Evolutionary conservation across 164 flowering plant species (phyloP), one percentile per base, ranked within the genome.

Genomic region (Kingdonia uniflora): DNA sequence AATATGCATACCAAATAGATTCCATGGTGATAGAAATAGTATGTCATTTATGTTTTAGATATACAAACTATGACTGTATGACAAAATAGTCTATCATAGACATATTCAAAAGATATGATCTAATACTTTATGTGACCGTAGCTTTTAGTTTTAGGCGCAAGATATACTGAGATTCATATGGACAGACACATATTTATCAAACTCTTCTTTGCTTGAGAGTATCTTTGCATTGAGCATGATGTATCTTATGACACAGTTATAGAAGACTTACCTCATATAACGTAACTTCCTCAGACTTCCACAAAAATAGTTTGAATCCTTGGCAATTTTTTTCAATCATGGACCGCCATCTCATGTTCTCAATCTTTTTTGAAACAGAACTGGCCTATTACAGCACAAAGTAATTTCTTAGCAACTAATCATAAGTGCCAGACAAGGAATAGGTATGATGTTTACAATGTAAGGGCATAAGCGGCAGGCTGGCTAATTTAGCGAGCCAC

Each of bases 251-350:
- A 68, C 49, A 45, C 41, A 84, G 59, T 48, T 71, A 72, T 29
- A 67, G 81, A 61, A 84, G 80, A 65, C 55, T 76, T 61, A 76
- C 79, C 60, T 82, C 81, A 35, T 57, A 69, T 45, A 51, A 46
- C 12, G 68, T 59, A 52, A 75, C 38, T 35, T 73, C 59, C 24
- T 51, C 47, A 38, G 15, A 29, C 64, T 67, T 45, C 43, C 57
- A 49, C 57, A 56, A 23, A 69, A 49, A 46, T 59, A 60, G 64
- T 5, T 40, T 55, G 21, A 53, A 58, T 35, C 55, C 57, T 42
- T 53, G 60, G 15, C 26, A 51, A 2, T 38, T 58, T 50, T 73
- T 71, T 61, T 52, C 62, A 33, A 25, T 44, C 14, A 16, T 16
- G 19, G 73, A 65, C 42, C 57, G 67, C 52, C 61, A 53, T 63